phyloP scores from a whole-genome alignment of 192 early-diverging fungal species.

The Coemansia sp. region DNA sequence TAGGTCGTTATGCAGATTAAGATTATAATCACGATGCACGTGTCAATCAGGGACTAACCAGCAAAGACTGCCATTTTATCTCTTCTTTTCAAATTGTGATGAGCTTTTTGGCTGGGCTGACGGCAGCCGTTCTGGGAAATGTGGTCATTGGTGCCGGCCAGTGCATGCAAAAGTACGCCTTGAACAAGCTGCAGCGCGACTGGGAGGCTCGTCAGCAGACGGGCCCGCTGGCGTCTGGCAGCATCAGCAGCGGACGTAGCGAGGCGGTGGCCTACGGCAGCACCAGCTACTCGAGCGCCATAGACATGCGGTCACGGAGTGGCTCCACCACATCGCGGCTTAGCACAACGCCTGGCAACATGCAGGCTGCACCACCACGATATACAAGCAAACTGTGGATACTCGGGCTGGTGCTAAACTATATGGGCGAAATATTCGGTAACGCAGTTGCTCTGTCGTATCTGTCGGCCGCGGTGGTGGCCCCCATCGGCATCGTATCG shows the following conservation, averaged over 20 bases:
- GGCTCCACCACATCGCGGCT: background rate
- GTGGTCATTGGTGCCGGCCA: conserved; percentile 52
- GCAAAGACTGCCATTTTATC: background rate
- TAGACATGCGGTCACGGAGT: conserved; percentile 30
- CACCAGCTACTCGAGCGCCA: conserved; percentile 7
- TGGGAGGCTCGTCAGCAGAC: conserved; percentile 17
- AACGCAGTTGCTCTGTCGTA: conserved; percentile 53
- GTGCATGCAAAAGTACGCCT: conserved; percentile 51
- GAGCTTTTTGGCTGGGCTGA: conserved; percentile 41
- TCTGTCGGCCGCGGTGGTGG: conserved; percentile 46
- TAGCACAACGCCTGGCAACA: background rate
- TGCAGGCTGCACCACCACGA: conserved; percentile 13
- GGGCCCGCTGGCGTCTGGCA: conserved; percentile 15
- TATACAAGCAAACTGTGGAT: conserved; percentile 46
- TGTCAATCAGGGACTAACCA: background rate
- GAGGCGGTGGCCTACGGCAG: conserved; percentile 5
- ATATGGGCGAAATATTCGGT: conserved; percentile 47
- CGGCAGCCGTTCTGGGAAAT: conserved; percentile 44
- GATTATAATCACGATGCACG: no score
- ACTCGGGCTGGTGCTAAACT: conserved; percentile 44
- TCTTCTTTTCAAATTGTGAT: conserved; percentile 5
- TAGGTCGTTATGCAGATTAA: background rate
- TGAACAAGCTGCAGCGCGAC: conserved; percentile 42
- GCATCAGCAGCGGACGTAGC: conserved; percentile 4
- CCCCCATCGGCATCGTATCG: conserved; percentile 47